Evolutionary conservation across 2,329 filamentous ascomycete genomes (phyloP), one percentile per base, ranked within the genome.

Genomic region (Fusarium goolgardi): DNA sequence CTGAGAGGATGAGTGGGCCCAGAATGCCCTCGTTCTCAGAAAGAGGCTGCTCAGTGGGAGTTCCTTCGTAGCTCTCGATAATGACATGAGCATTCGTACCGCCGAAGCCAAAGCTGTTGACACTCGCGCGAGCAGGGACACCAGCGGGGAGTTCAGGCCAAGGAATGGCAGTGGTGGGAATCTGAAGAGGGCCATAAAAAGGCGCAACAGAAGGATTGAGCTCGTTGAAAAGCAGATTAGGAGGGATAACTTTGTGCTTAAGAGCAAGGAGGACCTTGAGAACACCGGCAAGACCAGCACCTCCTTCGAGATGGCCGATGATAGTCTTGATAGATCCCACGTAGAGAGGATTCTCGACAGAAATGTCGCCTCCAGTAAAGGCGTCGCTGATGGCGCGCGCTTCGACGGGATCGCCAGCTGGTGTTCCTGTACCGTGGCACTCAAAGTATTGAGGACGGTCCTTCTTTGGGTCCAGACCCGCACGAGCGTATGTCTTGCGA

Each of bases 381-480:
- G 55, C 53, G 7, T 47, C 32, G 2, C 35, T 31, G 15, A 59
- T 59, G 0, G 55, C 57, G 0, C 35, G 55, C 2, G 53, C 55
- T 32, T 59, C 57, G 4, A 58, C 37, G 16, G 57, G 57, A 18
- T 59, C 57, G 10, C 83, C 83, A 0, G 73, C 76, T 3, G 69
- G 55, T 0, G 83, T 85, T 1, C 82, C 82, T 0, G 83, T 84
- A 0, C 81, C 83, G 37, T 85, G 83, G 5, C 40, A 43, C 11
- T 64, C 40, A 8, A 64, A 63, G 18, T 47, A 58, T 29, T 62
- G 59, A 6, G 46, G 47, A 3, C 55, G 59, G 12, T 59, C 59
- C 6, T 46, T 47, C 3, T 32, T 43, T 0, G 37, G 37, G 2
- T 62, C 56, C 0, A 62, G 12, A 0, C 59, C 56, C 1, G 47